Evolutionary conservation across 1,139 yeast species (phyloP).

Genomic region (Eremothecium sinecaudum): DNA sequence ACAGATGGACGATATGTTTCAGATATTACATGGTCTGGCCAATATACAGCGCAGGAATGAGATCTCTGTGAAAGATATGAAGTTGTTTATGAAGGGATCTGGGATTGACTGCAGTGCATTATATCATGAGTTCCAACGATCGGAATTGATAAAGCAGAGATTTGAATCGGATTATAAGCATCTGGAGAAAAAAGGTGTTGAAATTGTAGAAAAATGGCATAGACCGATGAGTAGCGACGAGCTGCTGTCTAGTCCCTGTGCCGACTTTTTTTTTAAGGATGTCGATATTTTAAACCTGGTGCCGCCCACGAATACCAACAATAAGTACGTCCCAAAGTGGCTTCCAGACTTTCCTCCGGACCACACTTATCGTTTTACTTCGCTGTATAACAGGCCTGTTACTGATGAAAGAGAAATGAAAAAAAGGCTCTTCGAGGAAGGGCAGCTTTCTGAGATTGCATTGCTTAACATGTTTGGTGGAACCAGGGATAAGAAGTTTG

Average conservation of each 20-base stretch:
- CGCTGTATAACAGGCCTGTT: conserved; percentile 52
- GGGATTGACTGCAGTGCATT: conserved; percentile 40
- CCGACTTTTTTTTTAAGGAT: conserved; percentile 36
- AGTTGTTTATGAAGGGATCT: conserved; percentile 39
- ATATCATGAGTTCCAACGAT: conserved; percentile 34
- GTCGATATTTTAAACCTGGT: conserved; percentile 45
- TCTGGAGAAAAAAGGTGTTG: conserved; percentile 11
- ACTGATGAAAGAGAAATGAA: conserved; percentile 66
- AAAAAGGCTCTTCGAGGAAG: conserved; percentile 66
- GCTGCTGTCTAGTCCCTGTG: conserved; percentile 13
- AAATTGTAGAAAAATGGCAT: conserved; percentile 8
- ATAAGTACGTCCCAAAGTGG: conserved; percentile 59
- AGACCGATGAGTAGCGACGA: conserved; percentile 10
- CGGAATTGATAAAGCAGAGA: conserved; percentile 22
- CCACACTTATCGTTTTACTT: conserved; percentile 75
- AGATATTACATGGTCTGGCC: conserved; percentile 44
- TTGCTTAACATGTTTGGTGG: conserved; percentile 43
- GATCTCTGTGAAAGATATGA: conserved; percentile 53
- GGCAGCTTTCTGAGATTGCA: conserved; percentile 70
- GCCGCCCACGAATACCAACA: conserved; percentile 44
- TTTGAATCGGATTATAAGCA: conserved; percentile 13
- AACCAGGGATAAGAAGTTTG: conserved; percentile 17
- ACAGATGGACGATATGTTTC: conserved; percentile 42
- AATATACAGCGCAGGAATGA: conserved; percentile 58
- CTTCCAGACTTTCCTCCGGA: conserved; percentile 88